Conservation (phyloP, 768 basidiomycete species). For the Mycena galericulata region DNA sequence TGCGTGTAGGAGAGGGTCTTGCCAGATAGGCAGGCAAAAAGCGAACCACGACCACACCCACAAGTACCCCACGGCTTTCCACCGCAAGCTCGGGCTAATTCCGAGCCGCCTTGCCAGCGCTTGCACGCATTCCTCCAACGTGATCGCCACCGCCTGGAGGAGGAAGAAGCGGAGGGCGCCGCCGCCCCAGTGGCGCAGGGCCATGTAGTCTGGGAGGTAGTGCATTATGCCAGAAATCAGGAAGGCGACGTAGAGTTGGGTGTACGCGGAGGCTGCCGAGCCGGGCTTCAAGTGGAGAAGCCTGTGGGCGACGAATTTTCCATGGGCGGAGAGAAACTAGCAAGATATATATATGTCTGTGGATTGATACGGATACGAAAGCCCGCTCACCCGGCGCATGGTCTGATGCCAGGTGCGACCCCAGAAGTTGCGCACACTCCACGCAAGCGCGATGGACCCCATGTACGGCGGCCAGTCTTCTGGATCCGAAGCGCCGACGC, state of each 20-base stretch:
- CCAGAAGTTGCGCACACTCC: slow-evolving; percentile 27
- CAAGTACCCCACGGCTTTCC: slow-evolving; percentile 40
- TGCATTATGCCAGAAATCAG: slow-evolving; percentile 49
- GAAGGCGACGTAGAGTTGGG: slow-evolving; percentile 40
- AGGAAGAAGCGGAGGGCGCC: slow-evolving; percentile 49
- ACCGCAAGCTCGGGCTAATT: slow-evolving; percentile 9
- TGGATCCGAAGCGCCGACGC: slow-evolving; percentile 19
- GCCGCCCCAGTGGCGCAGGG: slow-evolving; percentile 38
- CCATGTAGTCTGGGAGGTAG: slow-evolving; percentile 48
- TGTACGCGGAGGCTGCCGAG: slow-evolving; percentile 23
- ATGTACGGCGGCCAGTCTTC: slow-evolving; percentile 25
- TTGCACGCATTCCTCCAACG: slow-evolving; percentile 40
- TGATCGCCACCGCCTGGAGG: slow-evolving; percentile 49
- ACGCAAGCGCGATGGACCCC: slow-evolving; percentile 19
- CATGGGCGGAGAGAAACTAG: slow-evolving; percentile 28
- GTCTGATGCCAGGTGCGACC: slow-evolving; percentile 28
- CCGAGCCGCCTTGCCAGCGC: slow-evolving; percentile 25
- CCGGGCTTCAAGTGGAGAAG: slow-evolving; percentile 10
- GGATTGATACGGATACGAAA: too few species aligned
- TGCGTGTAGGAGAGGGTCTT: slow-evolving; percentile 21
- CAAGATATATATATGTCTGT: too few species aligned
- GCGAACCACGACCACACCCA: slow-evolving; percentile 44
- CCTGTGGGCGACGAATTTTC: slow-evolving; percentile 21
- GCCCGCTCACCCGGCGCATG: slow-evolving; percentile 19
- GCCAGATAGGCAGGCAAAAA: slow-evolving; percentile 43